phyloP scores from a whole-genome alignment of 495 filamentous ascomycete species.

The Penicillium flavigenum region DNA sequence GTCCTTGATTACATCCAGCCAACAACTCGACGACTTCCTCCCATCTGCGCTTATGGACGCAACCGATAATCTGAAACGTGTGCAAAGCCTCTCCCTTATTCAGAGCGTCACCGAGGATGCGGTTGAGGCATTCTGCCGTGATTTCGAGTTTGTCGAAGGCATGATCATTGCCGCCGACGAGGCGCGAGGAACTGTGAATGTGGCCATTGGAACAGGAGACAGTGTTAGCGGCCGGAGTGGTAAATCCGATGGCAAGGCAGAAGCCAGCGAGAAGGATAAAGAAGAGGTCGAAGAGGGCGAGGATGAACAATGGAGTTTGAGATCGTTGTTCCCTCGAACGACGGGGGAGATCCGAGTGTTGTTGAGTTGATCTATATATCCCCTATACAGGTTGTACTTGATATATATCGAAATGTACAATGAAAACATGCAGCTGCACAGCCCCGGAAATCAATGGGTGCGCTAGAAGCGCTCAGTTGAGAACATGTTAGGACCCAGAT shows the following conservation, averaged over 20 bases:
- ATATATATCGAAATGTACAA: not conserved
- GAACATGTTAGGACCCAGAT: too few relatives aligned
- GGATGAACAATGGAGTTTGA: slow-evolving; percentile 51
- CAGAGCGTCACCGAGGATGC: slow-evolving; percentile 79
- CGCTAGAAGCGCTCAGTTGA: too few relatives aligned
- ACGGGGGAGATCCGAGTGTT: slow-evolving; percentile 82
- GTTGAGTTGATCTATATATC: slow-evolving; percentile 46
- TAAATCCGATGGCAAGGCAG: slow-evolving; percentile 21
- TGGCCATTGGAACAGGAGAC: slow-evolving; percentile 29
- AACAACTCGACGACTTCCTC: slow-evolving; percentile 85
- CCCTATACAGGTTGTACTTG: not conserved
- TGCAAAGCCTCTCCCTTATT: slow-evolving; percentile 66
- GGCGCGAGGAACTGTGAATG: slow-evolving; percentile 37
- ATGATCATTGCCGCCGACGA: slow-evolving; percentile 61
- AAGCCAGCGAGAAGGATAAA: slow-evolving; percentile 27
- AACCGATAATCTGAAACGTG: slow-evolving; percentile 68
- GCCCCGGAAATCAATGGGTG: too few relatives aligned
- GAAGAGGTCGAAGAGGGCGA: slow-evolving; percentile 36
- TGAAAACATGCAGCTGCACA: not conserved
- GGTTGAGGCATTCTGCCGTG: slow-evolving; percentile 80
- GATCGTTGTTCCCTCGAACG: slow-evolving; percentile 76
- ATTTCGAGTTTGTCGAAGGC: slow-evolving; percentile 87
- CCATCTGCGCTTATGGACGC: slow-evolving; percentile 93
- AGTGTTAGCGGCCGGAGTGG: slow-evolving; percentile 32
- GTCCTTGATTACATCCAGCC: slow-evolving; percentile 62